Conservation (phyloP, 495 filamentous ascomycete genomes). For the Penicillium daleae region DNA sequence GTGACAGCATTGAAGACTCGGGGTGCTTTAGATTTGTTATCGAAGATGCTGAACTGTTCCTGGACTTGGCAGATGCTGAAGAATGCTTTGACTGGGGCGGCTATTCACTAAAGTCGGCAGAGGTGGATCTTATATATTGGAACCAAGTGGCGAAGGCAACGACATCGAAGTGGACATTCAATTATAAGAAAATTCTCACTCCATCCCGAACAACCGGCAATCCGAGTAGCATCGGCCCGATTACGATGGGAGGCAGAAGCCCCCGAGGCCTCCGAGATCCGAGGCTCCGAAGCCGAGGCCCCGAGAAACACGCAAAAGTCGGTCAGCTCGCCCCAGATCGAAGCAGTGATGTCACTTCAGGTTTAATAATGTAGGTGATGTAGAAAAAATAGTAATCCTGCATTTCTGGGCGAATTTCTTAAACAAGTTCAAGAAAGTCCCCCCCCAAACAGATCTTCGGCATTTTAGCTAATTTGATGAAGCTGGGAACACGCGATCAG, state of each 20-base stretch:
- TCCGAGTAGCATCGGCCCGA: conserved; percentile 2
- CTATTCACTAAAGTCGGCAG: neutral
- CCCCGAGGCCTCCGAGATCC: conserved; percentile 10
- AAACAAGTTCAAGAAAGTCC: no score
- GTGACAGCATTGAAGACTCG: conserved; percentile 19
- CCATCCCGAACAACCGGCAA: neutral
- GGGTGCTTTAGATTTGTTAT: neutral
- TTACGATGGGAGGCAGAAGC: neutral
- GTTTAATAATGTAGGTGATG: no score
- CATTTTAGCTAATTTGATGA: neutral
- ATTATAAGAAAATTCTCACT: neutral
- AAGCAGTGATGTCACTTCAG: no score
- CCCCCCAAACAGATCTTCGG: no score
- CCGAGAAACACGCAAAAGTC: no score
- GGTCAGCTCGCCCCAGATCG: no score
- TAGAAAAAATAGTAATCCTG: no score
- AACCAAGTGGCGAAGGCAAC: neutral
- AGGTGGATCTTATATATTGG: neutral
- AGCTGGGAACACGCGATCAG: neutral
- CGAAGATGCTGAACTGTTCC: neutral
- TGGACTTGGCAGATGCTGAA: neutral
- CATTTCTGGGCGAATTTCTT: no score
- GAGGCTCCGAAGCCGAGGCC: conserved; percentile 23
- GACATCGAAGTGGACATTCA: neutral
- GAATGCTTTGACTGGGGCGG: neutral